A percentile compares a stretch with the other conserved stretches of the same genome.
phyloP scores from a whole-genome alignment of 192 early-diverging fungal species.

The Chytriomyces sp. region DNA sequence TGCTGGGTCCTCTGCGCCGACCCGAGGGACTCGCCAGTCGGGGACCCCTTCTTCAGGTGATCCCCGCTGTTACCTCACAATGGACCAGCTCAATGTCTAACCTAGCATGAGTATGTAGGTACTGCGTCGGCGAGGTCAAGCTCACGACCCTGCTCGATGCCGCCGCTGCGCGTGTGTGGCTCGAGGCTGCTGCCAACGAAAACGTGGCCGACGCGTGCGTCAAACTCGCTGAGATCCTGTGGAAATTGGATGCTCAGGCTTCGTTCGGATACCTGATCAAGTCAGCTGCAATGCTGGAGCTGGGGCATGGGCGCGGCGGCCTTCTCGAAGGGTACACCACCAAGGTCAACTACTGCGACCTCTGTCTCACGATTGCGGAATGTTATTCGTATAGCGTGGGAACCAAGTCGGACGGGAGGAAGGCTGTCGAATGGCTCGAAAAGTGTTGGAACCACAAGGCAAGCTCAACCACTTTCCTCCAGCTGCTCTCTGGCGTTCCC shows the following conservation, averaged over 20 bases:
- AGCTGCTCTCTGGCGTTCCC: too few species aligned
- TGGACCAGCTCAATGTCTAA: background rate
- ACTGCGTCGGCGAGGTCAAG: background rate
- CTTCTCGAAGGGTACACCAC: background rate
- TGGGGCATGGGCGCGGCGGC: background rate
- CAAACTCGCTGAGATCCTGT: constrained; percentile 1
- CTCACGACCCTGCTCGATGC: background rate
- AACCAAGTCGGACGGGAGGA: background rate
- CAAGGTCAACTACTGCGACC: background rate
- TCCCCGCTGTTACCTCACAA: too few species aligned
- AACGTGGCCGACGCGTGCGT: constrained; percentile 2
- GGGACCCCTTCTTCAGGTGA: constrained; percentile 10
- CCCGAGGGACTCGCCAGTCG: background rate
- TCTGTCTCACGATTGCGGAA: constrained; percentile 5
- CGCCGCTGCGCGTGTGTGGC: background rate
- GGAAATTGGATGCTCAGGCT: too few species aligned
- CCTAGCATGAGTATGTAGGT: background rate
- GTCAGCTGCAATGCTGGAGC: background rate
- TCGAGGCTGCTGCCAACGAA: background rate
- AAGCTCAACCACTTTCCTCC: too few species aligned
- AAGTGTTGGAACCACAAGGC: background rate
- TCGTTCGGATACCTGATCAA: background rate
- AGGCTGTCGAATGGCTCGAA: constrained; percentile 20
- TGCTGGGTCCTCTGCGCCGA: constrained; percentile 2
- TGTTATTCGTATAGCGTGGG: constrained; percentile 11